phyloP scores from a whole-genome alignment of 148 eudicot species.

The Vaccinium myrtillus region DNA sequence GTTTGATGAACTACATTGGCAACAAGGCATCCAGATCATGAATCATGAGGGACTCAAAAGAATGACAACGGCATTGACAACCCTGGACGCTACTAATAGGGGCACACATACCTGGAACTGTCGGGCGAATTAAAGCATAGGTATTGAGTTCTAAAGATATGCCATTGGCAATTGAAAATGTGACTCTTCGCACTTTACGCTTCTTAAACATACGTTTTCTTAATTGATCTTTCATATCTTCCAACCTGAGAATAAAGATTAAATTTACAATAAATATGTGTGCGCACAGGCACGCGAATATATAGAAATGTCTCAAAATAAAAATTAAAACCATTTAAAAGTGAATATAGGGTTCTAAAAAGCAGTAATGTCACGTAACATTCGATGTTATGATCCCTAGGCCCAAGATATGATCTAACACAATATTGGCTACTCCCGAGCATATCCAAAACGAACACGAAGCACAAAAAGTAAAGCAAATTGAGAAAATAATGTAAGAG shows the following conservation, averaged over 20 bases:
- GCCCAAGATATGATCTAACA: too few relatives aligned
- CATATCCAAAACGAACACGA: too few relatives aligned
- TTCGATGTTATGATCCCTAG: too few relatives aligned
- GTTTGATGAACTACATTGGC: conserved; percentile 12
- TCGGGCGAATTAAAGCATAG: conserved; percentile 93
- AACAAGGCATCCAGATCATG: conserved; percentile 2
- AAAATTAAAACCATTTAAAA: too few relatives aligned
- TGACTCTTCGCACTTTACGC: conserved; percentile 82
- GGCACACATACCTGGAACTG: conserved; percentile 61
- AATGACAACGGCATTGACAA: neutral
- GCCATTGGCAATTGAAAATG: conserved; percentile 68
- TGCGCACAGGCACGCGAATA: neutral
- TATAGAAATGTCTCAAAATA: neutral
- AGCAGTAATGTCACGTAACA: too few relatives aligned
- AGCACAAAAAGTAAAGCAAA: too few relatives aligned
- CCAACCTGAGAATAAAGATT: conserved; percentile 45
- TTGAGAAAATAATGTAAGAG: neutral
- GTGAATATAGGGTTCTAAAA: too few relatives aligned
- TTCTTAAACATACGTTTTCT: conserved; percentile 89
- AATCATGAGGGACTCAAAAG: neutral
- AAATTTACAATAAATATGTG: neutral
- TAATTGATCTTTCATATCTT: conserved; percentile 75
- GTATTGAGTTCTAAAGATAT: conserved; percentile 78
- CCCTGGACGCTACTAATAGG: neutral
- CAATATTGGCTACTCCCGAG: too few relatives aligned